Percentiles rank a stretch among this genome's conserved stretches.
phyloP scores from a whole-genome alignment of 768 basidiomycete species.

The Lactifluus rugatus region DNA sequence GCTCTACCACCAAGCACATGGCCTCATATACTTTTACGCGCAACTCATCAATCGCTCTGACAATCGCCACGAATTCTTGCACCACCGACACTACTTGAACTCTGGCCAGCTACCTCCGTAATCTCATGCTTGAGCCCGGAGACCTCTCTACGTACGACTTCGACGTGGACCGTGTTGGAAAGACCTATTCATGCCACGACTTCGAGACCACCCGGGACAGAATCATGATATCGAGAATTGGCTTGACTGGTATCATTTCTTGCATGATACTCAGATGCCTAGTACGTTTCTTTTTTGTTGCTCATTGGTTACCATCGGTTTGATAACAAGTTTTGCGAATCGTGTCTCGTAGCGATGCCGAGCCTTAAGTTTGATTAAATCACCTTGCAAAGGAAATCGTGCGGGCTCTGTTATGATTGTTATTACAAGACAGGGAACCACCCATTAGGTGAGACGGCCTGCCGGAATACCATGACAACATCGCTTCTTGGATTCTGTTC shows the following conservation, averaged over 20 bases:
- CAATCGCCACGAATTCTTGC: constrained; percentile 20
- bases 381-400: background rate
- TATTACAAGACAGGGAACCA: no score
- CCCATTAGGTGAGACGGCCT: no score
- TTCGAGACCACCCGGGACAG: constrained; percentile 25
- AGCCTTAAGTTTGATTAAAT: background rate
- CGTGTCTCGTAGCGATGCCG: background rate
- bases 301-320: background rate
- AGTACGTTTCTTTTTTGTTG: background rate
- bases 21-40: constrained; percentile 25
- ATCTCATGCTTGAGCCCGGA: constrained; percentile 30
- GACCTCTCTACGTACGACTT: constrained; percentile 23
- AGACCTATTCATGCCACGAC: constrained; percentile 28
- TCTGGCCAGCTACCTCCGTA: no score
- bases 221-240: background rate
- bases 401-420: background rate
- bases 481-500: no score
- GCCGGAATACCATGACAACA: no score
- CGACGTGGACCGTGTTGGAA: constrained; percentile 25
- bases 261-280: background rate
- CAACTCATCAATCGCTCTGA: constrained; percentile 21
- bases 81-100: constrained; percentile 32
- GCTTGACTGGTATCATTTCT: background rate
- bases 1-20: constrained; percentile 43
- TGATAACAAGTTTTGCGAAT: background rate